phyloP scores from a whole-genome alignment of 1,284 basidiomycete genomes.

The Ceratobasidium theobromae region DNA sequence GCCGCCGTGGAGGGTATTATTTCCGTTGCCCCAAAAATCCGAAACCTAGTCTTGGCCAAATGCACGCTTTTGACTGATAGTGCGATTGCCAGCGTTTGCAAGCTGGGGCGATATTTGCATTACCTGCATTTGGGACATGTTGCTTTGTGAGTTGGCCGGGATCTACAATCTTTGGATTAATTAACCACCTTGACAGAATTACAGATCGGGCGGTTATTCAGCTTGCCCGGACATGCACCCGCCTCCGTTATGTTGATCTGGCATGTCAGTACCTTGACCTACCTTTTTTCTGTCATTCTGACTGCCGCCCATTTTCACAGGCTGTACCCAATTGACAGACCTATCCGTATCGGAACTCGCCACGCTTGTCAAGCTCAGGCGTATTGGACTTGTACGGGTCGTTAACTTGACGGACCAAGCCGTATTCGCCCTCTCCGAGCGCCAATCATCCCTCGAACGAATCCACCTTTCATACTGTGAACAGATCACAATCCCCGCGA shows the following conservation, averaged over 20 bases:
- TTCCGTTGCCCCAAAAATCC: slow-evolving; percentile 83
- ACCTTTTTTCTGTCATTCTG: slow-evolving; percentile 26
- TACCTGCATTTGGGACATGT: slow-evolving; percentile 96
- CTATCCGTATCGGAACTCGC: slow-evolving; percentile 92
- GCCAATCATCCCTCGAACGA: slow-evolving; percentile 83
- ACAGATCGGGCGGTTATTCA: slow-evolving; percentile 87
- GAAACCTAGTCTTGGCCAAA: slow-evolving; percentile 91
- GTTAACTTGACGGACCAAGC: slow-evolving; percentile 91
- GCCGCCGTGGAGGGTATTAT: slow-evolving; percentile 89
- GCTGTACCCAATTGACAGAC: slow-evolving; percentile 87
- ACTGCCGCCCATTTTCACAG: slow-evolving; percentile 46
- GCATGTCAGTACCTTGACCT: slow-evolving; percentile 67
- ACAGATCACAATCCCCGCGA: slow-evolving; percentile 87
- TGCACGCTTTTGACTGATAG: slow-evolving; percentile 85
- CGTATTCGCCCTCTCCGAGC: slow-evolving; percentile 81
- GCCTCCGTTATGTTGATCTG: slow-evolving; percentile 95
- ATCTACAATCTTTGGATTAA: neutral
- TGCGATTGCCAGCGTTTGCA: slow-evolving; percentile 81
- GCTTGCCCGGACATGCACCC: slow-evolving; percentile 84
- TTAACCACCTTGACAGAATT: slow-evolving; percentile 53
- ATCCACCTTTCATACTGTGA: slow-evolving; percentile 98
- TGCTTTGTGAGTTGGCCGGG: slow-evolving; percentile 47
- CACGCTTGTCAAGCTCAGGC: slow-evolving; percentile 83
- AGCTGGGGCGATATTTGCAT: slow-evolving; percentile 88
- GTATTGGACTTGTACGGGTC: slow-evolving; percentile 92